These are phyloP conservation scores for Aspergillus incahuasiensis DNA, from an alignment of 495 filamentous ascomycete species.

Conservation along the genomic window DNA sequence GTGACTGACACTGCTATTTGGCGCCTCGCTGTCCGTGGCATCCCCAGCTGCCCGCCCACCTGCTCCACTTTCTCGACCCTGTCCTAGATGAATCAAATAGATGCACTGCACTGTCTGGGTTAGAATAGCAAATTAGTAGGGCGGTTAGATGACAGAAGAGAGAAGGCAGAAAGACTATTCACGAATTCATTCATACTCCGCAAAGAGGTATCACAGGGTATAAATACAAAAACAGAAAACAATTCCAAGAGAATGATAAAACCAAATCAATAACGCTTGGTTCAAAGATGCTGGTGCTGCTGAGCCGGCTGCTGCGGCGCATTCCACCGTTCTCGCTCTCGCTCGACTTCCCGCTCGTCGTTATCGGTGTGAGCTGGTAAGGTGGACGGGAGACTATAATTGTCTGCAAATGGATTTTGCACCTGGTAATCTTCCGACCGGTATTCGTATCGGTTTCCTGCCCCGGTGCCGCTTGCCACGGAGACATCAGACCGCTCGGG, in stretches of 20 bases:
- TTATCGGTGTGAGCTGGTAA: slow-evolving; percentile 5
- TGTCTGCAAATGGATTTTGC: slow-evolving; percentile 45
- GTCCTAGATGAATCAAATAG: not conserved
- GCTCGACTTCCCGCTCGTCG: slow-evolving; percentile 10
- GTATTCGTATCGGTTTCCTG: slow-evolving; percentile 30
- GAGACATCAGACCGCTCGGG: slow-evolving; percentile 7
- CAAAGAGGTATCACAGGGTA: slow-evolving; percentile 21
- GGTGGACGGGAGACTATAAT: slow-evolving; percentile 21
- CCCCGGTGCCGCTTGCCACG: slow-evolving; percentile 7
- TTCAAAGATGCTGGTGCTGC: slow-evolving; percentile 2
- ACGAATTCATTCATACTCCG: slow-evolving; percentile 11
- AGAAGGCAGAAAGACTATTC: not conserved
- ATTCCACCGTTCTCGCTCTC: slow-evolving; percentile 14
- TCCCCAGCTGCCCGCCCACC: not conserved
- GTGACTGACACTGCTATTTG: not conserved
- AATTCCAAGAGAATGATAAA: not conserved
- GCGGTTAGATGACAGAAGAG: not conserved
- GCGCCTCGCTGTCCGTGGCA: too few relatives aligned
- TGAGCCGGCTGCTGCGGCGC: slow-evolving; percentile 13
- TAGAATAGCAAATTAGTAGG: not conserved
- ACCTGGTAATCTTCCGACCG: slow-evolving; percentile 42
- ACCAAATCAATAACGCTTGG: not conserved
- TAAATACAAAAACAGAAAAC: slow-evolving; percentile 5
- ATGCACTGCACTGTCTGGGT: not conserved
- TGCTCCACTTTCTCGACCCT: not conserved